phyloP scores from a whole-genome alignment of 1,284 basidiomycete species.

The Fistulina hepatica region DNA sequence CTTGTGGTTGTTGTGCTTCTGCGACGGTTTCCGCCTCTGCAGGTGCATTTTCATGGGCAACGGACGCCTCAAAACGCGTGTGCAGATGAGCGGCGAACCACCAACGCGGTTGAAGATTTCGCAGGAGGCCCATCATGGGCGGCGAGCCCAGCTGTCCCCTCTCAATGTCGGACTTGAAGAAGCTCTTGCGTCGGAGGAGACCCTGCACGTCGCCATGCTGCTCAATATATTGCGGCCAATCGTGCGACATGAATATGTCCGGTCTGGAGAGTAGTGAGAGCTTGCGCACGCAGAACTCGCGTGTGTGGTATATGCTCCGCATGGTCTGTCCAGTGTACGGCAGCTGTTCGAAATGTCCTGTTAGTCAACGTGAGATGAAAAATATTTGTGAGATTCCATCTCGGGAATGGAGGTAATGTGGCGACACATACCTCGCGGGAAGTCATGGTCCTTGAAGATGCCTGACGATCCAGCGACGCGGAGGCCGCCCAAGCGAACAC shows the following conservation, averaged over 20 bases:
- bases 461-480: slow-evolving; percentile 87
- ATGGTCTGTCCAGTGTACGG: slow-evolving; percentile 64
- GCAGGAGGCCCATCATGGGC: slow-evolving; percentile 73
- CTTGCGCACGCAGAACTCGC: slow-evolving; percentile 76
- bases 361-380: not conserved
- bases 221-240: slow-evolving; percentile 90
- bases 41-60: slow-evolving; percentile 36
- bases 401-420: not conserved
- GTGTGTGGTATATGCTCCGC: slow-evolving; percentile 85
- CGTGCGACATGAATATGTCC: slow-evolving; percentile 85
- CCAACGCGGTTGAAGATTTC: slow-evolving; percentile 69
- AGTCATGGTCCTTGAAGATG: slow-evolving; percentile 84
- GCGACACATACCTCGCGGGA: slow-evolving; percentile 49
- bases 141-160: slow-evolving; percentile 78
- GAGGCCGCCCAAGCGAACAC: slow-evolving; percentile 78
- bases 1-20: not conserved
- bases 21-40: slow-evolving; percentile 9
- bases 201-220: slow-evolving; percentile 62
- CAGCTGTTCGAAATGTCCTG: slow-evolving; percentile 63
- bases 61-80: slow-evolving; percentile 66
- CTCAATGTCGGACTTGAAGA: slow-evolving; percentile 69
- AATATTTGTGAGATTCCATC: not conserved
- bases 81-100: slow-evolving; percentile 98
- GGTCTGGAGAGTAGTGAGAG: slow-evolving; percentile 65
- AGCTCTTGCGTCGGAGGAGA: slow-evolving; percentile 73